Conservation (phyloP, 805 yeast species). For the Lachancea thermotolerans region DNA sequence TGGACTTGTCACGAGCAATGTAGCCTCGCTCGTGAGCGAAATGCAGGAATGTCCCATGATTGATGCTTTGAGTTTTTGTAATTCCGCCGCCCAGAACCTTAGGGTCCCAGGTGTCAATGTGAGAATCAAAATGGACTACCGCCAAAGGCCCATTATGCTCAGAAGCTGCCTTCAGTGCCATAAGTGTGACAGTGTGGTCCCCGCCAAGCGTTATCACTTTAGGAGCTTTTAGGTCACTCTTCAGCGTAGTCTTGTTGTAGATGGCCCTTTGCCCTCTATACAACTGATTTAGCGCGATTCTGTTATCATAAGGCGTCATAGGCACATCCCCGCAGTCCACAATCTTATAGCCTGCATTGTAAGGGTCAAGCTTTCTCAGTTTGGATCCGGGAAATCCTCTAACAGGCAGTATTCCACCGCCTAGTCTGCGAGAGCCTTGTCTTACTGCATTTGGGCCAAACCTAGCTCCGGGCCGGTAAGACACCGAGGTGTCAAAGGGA, state of each 20-base stretch:
- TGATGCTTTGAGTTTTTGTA: constrained; percentile 45
- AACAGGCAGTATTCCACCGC: constrained; percentile 38
- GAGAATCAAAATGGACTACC: constrained; percentile 61
- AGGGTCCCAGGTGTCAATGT: constrained; percentile 65
- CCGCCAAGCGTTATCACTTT: constrained; percentile 52
- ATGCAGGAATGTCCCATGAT: constrained; percentile 63
- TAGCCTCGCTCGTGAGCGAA: constrained; percentile 61
- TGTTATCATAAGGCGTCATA: constrained; percentile 53
- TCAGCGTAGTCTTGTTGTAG: constrained; percentile 32
- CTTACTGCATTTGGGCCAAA: constrained; percentile 53
- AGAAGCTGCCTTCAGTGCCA: constrained; percentile 45
- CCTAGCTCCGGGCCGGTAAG: constrained; percentile 51
- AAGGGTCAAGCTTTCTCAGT: constrained; percentile 38
- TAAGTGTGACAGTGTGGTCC: constrained; percentile 51
- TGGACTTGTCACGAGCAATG: constrained; percentile 37
- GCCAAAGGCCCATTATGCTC: constrained; percentile 43
- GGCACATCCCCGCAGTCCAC: constrained; percentile 59
- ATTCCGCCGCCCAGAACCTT: constrained; percentile 51
- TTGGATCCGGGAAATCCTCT: constrained; percentile 34
- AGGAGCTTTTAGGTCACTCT: constrained; percentile 26
- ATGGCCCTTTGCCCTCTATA: constrained; percentile 48
- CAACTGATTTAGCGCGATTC: constrained; percentile 49
- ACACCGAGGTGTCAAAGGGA: constrained; percentile 52
- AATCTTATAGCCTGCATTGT: constrained; percentile 34
- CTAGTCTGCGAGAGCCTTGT: constrained; percentile 40